A percentile compares a stretch with the other conserved stretches of the same genome.
These are phyloP conservation scores for Penicillium pulvis DNA, from an alignment of 495 filamentous ascomycete genomes.

Conservation along the genomic window DNA sequence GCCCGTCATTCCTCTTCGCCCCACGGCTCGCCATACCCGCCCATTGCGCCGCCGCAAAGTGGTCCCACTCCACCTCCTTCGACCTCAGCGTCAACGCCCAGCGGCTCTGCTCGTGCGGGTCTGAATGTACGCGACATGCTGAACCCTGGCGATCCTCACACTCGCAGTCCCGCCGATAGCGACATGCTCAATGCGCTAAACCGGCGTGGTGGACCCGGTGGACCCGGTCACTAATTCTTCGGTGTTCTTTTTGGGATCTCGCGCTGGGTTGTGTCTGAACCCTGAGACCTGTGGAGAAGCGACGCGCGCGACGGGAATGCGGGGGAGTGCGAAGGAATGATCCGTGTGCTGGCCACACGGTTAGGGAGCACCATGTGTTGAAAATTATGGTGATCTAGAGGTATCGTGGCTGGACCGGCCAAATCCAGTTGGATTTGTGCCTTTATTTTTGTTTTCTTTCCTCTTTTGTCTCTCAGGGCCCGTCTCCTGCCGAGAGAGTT, in stretches of 20 bases:
- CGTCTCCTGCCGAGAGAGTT: background rate
- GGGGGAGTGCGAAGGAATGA: slow-evolving; percentile 18
- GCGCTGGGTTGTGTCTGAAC: background rate
- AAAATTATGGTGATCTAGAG: slow-evolving; percentile 13
- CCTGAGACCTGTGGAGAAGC: slow-evolving; percentile 5
- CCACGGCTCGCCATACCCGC: slow-evolving; percentile 52
- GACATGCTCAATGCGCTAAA: slow-evolving; percentile 60
- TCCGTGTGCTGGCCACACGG: slow-evolving; percentile 37
- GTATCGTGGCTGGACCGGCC: slow-evolving; percentile 5
- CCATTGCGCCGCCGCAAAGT: slow-evolving; percentile 32
- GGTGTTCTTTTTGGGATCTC: background rate
- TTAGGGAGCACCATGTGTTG: slow-evolving; percentile 28
- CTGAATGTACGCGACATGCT: slow-evolving; percentile 59
- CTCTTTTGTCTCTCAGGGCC: background rate
- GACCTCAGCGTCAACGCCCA: slow-evolving; percentile 35
- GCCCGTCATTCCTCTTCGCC: slow-evolving; percentile 52
- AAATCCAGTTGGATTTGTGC: background rate
- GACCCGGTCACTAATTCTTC: slow-evolving; percentile 20
- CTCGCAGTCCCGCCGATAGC: slow-evolving; percentile 56
- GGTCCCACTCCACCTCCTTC: slow-evolving; percentile 21
- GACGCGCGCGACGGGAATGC: slow-evolving; percentile 12
- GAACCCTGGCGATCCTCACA: slow-evolving; percentile 45
- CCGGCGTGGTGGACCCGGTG: slow-evolving; percentile 36
- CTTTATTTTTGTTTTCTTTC: background rate
- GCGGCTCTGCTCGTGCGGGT: slow-evolving; percentile 43